Evolutionary conservation across 768 basidiomycete genomes (phyloP).

Genomic region (Mycena venus): DNA sequence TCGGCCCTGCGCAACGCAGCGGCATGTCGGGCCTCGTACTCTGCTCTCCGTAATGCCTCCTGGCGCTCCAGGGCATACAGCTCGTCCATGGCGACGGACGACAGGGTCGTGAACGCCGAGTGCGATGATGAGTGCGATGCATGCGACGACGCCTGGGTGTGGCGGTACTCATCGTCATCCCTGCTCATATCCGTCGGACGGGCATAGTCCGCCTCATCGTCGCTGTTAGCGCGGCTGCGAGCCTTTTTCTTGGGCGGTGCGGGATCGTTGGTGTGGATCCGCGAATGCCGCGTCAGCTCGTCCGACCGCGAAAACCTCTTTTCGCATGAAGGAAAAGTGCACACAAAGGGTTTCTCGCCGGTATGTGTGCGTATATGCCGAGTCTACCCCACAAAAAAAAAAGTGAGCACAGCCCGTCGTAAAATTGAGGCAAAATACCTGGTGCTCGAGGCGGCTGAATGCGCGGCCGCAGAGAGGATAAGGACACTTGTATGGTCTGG

Average conservation of each 20-base stretch:
- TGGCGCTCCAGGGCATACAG: constrained; percentile 89
- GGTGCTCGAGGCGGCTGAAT: constrained; percentile 96
- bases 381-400: constrained; percentile 67
- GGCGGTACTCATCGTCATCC: constrained; percentile 38
- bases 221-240: constrained; percentile 81
- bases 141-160: constrained; percentile 25
- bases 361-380: constrained; percentile 99
- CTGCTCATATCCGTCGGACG: constrained; percentile 48
- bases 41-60: constrained; percentile 87
- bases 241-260: constrained; percentile 76
- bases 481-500: constrained; percentile 96
- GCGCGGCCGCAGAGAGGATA: constrained; percentile 92
- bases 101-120: constrained; percentile 76
- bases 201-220: constrained; percentile 78
- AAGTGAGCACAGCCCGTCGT: not conserved
- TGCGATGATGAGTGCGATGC: constrained; percentile 8
- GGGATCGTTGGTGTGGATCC: constrained; percentile 87
- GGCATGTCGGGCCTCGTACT: constrained; percentile 85
- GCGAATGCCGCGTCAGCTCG: constrained; percentile 95
- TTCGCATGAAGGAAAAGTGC: constrained; percentile 94
- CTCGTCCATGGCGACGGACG: constrained; percentile 88
- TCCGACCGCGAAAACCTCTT: constrained; percentile 99
- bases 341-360: constrained; percentile 96
- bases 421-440: constrained; percentile 61
- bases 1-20: constrained; percentile 80